These are phyloP conservation scores for Triticum dicoccoides DNA, from an alignment of 176 grass and related monocot genomes.

Conservation along the genomic window DNA sequence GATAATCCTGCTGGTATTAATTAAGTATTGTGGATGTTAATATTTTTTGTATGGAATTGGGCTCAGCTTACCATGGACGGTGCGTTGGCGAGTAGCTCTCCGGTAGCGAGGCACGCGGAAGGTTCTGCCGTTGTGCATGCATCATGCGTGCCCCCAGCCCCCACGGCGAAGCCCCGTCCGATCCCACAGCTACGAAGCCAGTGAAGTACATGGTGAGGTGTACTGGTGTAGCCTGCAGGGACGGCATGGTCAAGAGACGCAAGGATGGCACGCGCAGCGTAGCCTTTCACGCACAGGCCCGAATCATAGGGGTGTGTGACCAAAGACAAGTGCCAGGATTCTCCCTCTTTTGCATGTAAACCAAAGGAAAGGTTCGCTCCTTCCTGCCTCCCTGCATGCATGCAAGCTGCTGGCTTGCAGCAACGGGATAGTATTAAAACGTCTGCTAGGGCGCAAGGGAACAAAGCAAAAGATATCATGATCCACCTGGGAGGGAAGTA, in stretches of 20 bases:
- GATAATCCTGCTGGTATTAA: too few species aligned
- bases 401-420: too few species aligned
- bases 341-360: slow-evolving; percentile 30
- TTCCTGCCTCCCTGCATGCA: not conserved
- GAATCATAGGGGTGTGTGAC: not conserved
- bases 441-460: not conserved
- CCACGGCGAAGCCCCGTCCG: not conserved
- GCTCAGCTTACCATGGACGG: too few species aligned
- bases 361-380: slow-evolving; percentile 21
- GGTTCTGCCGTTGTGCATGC: slow-evolving; percentile 15
- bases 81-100: not conserved
- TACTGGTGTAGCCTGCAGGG: not conserved
- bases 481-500: not conserved
- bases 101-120: not conserved
- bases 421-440: not conserved
- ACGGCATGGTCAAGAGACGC: not conserved
- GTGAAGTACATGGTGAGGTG: too few species aligned
- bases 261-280: not conserved
- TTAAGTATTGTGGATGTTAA: too few species aligned
- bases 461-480: slow-evolving; percentile 15
- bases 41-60: too few species aligned
- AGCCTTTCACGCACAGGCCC: not conserved
- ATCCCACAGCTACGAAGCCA: not conserved
- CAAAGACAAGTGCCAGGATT: slow-evolving; percentile 35
- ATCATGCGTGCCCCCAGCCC: not conserved